phyloP scores from a whole-genome alignment of 768 basidiomycete genomes.

The Arthromyces matolae region DNA sequence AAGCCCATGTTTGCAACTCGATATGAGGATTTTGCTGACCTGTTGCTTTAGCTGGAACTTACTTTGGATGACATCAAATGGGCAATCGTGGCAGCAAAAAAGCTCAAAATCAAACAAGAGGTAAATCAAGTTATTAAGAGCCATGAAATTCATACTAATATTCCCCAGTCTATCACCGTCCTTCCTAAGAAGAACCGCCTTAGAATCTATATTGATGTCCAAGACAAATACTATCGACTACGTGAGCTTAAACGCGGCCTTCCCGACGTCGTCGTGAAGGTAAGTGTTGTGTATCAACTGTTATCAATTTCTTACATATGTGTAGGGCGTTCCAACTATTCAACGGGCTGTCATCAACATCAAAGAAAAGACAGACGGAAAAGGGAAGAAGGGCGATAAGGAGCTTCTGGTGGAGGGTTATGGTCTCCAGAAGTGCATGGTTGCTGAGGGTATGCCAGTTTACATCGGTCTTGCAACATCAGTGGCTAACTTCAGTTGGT shows the following conservation, averaged over 20 bases:
- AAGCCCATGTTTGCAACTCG: slow-evolving; percentile 7
- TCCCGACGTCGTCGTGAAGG: slow-evolving; percentile 88
- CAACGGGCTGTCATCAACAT: slow-evolving; percentile 95
- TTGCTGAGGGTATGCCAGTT: slow-evolving; percentile 71
- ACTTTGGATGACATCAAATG: slow-evolving; percentile 91
- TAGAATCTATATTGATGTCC: slow-evolving; percentile 74
- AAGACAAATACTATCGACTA: slow-evolving; percentile 78
- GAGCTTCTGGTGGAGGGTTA: slow-evolving; percentile 96
- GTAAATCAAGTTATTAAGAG: slow-evolving; percentile 31
- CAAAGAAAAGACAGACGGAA: slow-evolving; percentile 78
- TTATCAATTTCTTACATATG: not conserved
- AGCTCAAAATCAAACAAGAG: slow-evolving; percentile 90
- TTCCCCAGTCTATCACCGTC: slow-evolving; percentile 65
- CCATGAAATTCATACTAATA: not conserved
- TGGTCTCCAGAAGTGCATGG: slow-evolving; percentile 95
- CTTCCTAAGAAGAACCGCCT: slow-evolving; percentile 71
- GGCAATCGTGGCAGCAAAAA: slow-evolving; percentile 82
- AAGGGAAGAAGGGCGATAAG: slow-evolving; percentile 83
- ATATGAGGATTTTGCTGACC: not conserved
- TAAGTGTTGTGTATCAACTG: slow-evolving; percentile 20
- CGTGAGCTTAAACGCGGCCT: slow-evolving; percentile 84
- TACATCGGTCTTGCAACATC: not conserved
- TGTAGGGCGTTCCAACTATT: slow-evolving; percentile 79
- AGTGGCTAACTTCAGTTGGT: slow-evolving; percentile 1
- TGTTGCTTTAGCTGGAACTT: slow-evolving; percentile 69